A percentile compares a stretch with the other conserved stretches of the same genome.
Conservation (phyloP, 768 basidiomycete genomes). For the Phanerodontia chrysosporium region DNA sequence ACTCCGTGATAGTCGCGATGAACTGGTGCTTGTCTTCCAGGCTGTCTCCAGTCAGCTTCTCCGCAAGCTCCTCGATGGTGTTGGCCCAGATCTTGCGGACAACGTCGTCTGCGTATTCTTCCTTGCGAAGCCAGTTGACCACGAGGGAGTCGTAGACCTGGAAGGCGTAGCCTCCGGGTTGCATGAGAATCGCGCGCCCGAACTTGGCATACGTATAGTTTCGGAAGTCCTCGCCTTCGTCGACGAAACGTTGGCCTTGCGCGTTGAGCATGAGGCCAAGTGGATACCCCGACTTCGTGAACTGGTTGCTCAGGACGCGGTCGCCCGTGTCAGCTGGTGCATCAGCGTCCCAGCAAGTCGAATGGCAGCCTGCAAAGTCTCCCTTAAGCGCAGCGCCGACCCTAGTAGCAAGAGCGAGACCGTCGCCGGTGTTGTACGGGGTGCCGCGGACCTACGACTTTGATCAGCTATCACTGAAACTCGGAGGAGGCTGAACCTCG, state of each 20-base stretch:
- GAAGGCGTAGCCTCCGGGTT: slow-evolving; percentile 58
- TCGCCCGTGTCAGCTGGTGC: slow-evolving; percentile 47
- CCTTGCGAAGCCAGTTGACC: slow-evolving; percentile 42
- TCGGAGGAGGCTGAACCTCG: slow-evolving; percentile 20
- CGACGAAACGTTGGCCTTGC: slow-evolving; percentile 56
- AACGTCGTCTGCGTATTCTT: slow-evolving; percentile 63
- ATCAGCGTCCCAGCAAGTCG: slow-evolving; percentile 68
- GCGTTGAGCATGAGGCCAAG: slow-evolving; percentile 66
- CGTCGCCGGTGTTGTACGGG: slow-evolving; percentile 68
- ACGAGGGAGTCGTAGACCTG: slow-evolving; percentile 59
- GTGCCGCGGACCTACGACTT: slow-evolving; percentile 59
- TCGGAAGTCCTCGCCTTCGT: slow-evolving; percentile 69
- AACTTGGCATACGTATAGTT: slow-evolving; percentile 74
- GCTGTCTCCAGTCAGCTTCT: slow-evolving; percentile 41
- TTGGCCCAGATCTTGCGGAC: slow-evolving; percentile 51
- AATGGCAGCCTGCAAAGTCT: slow-evolving; percentile 71
- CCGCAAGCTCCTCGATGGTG: slow-evolving; percentile 46
- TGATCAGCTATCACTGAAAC: neutral
- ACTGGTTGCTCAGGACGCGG: slow-evolving; percentile 61
- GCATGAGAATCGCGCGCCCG: slow-evolving; percentile 52
- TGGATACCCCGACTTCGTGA: slow-evolving; percentile 72
- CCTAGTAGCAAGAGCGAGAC: slow-evolving; percentile 46
- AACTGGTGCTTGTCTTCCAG: slow-evolving; percentile 40
- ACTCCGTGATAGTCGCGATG: slow-evolving; percentile 42
- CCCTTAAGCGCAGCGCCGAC: slow-evolving; percentile 54